Evolutionary conservation across 805 yeast genomes (phyloP).

Genomic region (Saccharomycopsis sp.): DNA sequence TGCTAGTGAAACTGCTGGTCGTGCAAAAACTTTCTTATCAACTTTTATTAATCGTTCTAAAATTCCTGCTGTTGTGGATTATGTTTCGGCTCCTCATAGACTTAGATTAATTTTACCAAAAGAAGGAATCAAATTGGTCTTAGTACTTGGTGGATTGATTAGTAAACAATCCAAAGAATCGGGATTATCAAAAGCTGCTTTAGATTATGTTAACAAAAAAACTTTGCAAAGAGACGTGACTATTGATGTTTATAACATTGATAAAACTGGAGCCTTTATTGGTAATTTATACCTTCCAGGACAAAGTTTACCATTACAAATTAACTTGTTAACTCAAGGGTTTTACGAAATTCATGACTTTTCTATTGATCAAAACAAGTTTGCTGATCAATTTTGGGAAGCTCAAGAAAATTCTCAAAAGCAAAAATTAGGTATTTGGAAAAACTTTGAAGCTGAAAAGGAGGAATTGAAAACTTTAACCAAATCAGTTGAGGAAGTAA

Average conservation of each 20-base stretch:
- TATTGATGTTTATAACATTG: slow-evolving; percentile 57
- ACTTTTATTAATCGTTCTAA: slow-evolving; percentile 57
- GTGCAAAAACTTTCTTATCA: slow-evolving; percentile 66
- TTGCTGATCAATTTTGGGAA: slow-evolving; percentile 39
- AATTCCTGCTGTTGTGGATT: slow-evolving; percentile 63
- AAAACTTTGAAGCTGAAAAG: slow-evolving; percentile 36
- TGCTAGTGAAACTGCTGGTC: slow-evolving; percentile 63
- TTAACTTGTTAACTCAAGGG: slow-evolving; percentile 49
- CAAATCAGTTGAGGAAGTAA: slow-evolving; percentile 9
- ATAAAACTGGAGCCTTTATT: slow-evolving; percentile 72
- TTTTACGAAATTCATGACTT: slow-evolving; percentile 53
- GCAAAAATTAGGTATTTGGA: slow-evolving; percentile 58
- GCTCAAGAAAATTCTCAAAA: slow-evolving; percentile 56
- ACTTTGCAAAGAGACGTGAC: slow-evolving; percentile 65
- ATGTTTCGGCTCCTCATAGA: slow-evolving; percentile 57
- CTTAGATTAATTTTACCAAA: slow-evolving; percentile 56
- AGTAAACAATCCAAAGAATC: slow-evolving; percentile 30
- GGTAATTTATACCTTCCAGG: slow-evolving; percentile 54
- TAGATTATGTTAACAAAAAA: slow-evolving; percentile 41
- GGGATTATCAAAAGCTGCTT: slow-evolving; percentile 36
- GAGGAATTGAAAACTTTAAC: slow-evolving; percentile 27
- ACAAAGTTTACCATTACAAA: slow-evolving; percentile 45
- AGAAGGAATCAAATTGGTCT: slow-evolving; percentile 57
- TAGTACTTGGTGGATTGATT: slow-evolving; percentile 68
- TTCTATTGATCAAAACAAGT: slow-evolving; percentile 50